These are phyloP conservation scores for Otatea glauca DNA, from an alignment of 176 grass and related monocot species.

Conservation along the genomic window DNA sequence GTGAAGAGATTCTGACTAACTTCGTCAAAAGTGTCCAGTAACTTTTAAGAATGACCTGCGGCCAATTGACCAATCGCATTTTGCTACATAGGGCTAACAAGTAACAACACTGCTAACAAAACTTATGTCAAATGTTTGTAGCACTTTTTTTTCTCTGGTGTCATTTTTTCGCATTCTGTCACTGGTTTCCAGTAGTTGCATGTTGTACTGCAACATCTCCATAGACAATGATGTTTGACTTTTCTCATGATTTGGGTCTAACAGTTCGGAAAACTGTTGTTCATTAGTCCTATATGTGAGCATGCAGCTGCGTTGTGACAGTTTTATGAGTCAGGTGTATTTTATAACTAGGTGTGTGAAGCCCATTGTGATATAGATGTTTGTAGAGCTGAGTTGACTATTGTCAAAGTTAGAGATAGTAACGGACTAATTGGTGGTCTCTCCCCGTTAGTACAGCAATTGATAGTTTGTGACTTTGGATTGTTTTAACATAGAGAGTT, in stretches of 20 bases:
- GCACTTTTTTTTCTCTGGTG: not conserved
- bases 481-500: constrained; percentile 20
- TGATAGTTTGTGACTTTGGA: not conserved
- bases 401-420: not conserved
- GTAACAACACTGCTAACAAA: not conserved
- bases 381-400: not conserved
- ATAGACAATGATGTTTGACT: constrained; percentile 1
- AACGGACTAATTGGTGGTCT: not conserved
- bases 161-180: not conserved
- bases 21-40: not conserved
- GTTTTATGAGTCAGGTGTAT: not conserved
- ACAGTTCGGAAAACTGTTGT: not conserved
- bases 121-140: not conserved
- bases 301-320: not conserved
- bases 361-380: not conserved
- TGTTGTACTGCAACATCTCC: not conserved
- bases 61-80: not conserved
- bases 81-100: not conserved
- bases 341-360: not conserved
- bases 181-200: not conserved
- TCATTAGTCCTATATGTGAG: not conserved
- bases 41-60: not conserved
- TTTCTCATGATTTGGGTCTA: not conserved
- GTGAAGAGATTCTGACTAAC: not conserved
- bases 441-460: not conserved